Evolutionary conservation across 345 rosid species (phyloP), one percentile per base, ranked within the genome.

Genomic region (Eucalyptus tenuipes): DNA sequence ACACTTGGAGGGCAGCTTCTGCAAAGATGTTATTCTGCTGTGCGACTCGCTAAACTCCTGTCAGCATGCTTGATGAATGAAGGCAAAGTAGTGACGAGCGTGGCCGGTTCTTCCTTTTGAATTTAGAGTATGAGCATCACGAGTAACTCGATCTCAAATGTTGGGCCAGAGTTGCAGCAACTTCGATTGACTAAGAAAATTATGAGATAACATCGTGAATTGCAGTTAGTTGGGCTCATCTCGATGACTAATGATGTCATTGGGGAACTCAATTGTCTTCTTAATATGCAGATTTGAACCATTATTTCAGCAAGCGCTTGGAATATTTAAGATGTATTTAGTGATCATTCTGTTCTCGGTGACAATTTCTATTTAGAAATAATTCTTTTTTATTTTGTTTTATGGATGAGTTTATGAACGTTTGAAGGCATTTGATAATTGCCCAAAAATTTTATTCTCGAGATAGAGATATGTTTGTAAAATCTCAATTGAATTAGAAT

Each of bases 381-480:
- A 7, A 18, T 52, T 52, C 1, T 52, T 52, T 52, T 52, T 50
- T 7, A 7, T 50, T 52, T 52, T 52, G 0, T n/a, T 52, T 52
- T 18, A 3, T 52, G 10, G 4, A 52, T 1, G 2, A 52, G 2
- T 52, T 52, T 52, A 1, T 17, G 0, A 52, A 52, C 2, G 0
- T 17, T 50, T 50, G 1, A 50, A 50, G 3, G 7, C 7, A 6
- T 50, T 50, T 50, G 4, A 15, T 50, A 50, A 50, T 0, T 0
- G 0, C 1, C 6, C 3, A 16, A 50, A 50, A 3, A 6, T 16
- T 50, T 50, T 50, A 50, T 17, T 50, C 22, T 50, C 6, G 4
- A 50, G 3, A 50, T 50, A 16, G 8, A 7, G 17, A 16, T 50
- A 50, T 0, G 8, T 17, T 17, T 50, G 9, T 50, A 17, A 50